Conservation (phyloP, 345 rosid genomes). For the Abelmoschus esculentus region DNA sequence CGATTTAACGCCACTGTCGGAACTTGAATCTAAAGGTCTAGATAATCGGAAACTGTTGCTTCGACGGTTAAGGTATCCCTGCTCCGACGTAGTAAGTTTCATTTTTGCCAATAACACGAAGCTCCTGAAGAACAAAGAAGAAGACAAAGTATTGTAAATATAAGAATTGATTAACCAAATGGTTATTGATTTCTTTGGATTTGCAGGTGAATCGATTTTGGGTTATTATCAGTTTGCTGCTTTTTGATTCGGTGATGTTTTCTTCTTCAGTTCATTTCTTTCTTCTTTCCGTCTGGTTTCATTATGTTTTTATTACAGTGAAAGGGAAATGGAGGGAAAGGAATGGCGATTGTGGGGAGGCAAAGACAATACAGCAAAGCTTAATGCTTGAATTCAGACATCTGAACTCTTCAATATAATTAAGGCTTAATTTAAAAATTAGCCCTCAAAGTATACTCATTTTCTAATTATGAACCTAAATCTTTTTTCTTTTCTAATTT, state of each 20-base stretch:
- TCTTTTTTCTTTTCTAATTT: no score
- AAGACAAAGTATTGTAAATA: not conserved
- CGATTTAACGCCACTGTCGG: slow-evolving; percentile 50
- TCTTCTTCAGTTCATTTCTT: not conserved
- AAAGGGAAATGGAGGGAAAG: not conserved
- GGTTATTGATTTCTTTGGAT: slow-evolving; percentile 23
- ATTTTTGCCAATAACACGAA: slow-evolving; percentile 17
- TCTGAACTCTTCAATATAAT: no score
- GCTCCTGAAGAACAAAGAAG: slow-evolving; percentile 14
- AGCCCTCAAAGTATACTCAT: no score
- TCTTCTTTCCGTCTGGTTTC: not conserved
- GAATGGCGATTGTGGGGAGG: not conserved
- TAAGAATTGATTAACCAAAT: slow-evolving; percentile 1
- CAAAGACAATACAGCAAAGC: not conserved
- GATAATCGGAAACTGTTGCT: slow-evolving; percentile 53
- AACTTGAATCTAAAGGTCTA: slow-evolving; percentile 45
- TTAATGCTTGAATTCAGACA: not conserved
- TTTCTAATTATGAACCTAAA: no score
- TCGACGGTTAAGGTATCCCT: slow-evolving; percentile 74
- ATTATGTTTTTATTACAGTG: not conserved
- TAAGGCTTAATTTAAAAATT: no score
- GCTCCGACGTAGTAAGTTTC: slow-evolving; percentile 79
- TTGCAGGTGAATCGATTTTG: slow-evolving; percentile 15
- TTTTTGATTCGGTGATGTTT: not conserved
- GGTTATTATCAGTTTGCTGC: not conserved